These are phyloP conservation scores for Penicillium occitanis DNA, from an alignment of 2,329 filamentous ascomycete genomes.

Conservation along the genomic window DNA sequence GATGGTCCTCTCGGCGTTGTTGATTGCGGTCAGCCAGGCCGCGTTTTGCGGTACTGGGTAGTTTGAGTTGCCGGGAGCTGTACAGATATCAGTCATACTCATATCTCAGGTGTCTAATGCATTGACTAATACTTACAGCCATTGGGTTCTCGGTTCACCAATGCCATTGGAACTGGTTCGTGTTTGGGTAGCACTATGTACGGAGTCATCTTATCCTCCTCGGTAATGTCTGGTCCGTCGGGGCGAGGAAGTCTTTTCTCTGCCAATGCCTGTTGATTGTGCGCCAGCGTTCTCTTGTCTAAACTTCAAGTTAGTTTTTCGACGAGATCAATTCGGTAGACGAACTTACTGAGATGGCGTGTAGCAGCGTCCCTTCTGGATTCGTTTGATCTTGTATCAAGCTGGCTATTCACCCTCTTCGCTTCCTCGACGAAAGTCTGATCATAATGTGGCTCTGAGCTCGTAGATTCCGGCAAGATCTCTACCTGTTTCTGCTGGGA, in stretches of 20 bases:
- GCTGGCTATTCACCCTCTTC: slow-evolving; percentile 58
- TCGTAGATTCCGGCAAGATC: slow-evolving; percentile 56
- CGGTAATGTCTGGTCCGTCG: slow-evolving; percentile 55
- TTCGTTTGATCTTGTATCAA: slow-evolving; percentile 54
- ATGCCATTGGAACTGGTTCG: slow-evolving; percentile 65
- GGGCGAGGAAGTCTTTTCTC: slow-evolving; percentile 56
- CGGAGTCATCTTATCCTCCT: slow-evolving; percentile 62
- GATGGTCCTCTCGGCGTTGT: slow-evolving; percentile 62
- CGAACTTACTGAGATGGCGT: slow-evolving; percentile 58
- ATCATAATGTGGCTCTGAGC: slow-evolving; percentile 65
- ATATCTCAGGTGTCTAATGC: too few species aligned
- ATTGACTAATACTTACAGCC: slow-evolving; percentile 42
- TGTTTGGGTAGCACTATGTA: slow-evolving; percentile 59
- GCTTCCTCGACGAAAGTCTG: slow-evolving; percentile 61
- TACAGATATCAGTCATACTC: background rate
- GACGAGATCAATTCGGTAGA: background rate
- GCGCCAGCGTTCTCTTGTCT: slow-evolving; percentile 15
- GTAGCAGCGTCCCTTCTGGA: slow-evolving; percentile 60
- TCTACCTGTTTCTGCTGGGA: slow-evolving; percentile 23
- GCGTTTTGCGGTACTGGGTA: slow-evolving; percentile 71
- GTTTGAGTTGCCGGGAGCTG: slow-evolving; percentile 58
- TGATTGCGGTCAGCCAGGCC: slow-evolving; percentile 68
- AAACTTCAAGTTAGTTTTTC: background rate
- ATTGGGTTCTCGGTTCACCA: slow-evolving; percentile 69
- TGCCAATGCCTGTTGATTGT: background rate